Evolutionary conservation across 2,329 filamentous ascomycete species (phyloP).

Genomic region (Chaetomium globosum): DNA sequence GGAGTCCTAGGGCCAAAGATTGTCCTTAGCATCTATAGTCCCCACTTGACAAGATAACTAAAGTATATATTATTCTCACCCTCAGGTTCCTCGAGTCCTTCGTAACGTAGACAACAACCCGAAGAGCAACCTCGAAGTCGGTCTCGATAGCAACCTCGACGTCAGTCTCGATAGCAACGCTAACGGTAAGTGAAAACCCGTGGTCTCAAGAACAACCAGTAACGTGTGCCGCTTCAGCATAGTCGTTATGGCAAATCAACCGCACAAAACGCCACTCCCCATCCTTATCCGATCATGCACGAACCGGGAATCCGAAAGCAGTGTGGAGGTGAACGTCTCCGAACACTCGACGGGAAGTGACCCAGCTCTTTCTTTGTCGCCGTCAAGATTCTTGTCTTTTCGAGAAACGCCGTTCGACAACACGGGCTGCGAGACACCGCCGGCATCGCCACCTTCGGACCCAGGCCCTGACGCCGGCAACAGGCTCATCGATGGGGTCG

Average conservation of each 20-base stretch:
- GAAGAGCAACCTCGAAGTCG: too few species aligned
- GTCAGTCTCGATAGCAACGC: neutral
- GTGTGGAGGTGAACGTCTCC: conserved; percentile 22
- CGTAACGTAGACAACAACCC: neutral
- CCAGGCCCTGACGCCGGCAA: neutral
- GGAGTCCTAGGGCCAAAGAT: neutral
- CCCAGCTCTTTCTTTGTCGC: neutral
- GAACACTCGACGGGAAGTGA: neutral
- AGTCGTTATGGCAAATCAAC: conserved; percentile 1
- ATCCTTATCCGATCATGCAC: conserved; percentile 8
- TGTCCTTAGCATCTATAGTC: neutral
- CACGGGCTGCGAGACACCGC: conserved; percentile 3
- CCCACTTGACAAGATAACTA: neutral
- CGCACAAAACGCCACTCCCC: conserved; percentile 11
- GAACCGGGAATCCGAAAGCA: conserved; percentile 12
- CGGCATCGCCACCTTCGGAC: conserved; percentile 30
- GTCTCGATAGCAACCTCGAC: too few species aligned
- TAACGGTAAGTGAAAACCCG: neutral
- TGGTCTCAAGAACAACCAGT: neutral
- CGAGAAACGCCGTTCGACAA: neutral
- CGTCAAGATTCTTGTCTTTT: neutral
- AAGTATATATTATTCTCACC: neutral
- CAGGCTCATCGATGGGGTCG: conserved; percentile 29
- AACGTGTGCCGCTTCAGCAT: conserved; percentile 8
- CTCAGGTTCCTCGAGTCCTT: neutral